phyloP scores from a whole-genome alignment of 2,329 filamentous ascomycete species.

The Colletotrichum tamarilloi region DNA sequence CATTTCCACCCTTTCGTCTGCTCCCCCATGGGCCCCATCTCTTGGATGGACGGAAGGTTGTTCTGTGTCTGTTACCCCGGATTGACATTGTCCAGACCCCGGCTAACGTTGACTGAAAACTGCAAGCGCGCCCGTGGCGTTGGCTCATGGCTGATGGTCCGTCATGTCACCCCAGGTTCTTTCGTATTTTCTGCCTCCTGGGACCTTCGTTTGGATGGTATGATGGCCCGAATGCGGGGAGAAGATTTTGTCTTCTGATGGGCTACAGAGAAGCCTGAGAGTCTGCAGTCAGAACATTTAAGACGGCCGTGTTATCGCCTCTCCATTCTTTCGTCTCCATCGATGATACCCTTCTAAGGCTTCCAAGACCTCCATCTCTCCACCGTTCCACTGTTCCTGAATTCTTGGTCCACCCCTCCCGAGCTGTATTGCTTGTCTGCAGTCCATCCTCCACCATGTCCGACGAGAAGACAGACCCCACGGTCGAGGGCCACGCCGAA shows the following conservation, averaged over 20 bases:
- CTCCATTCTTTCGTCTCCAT: slow-evolving; percentile 32
- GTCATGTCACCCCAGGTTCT: slow-evolving; percentile 6
- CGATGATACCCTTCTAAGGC: slow-evolving; percentile 11
- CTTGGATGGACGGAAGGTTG: slow-evolving; percentile 2
- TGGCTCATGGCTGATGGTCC: background rate
- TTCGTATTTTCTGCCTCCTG: background rate
- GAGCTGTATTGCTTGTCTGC: slow-evolving; percentile 11
- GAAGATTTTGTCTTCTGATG: slow-evolving; percentile 10
- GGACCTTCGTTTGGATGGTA: background rate
- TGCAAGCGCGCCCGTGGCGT: slow-evolving; percentile 15
- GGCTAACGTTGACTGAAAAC: slow-evolving; percentile 8
- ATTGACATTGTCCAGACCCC: slow-evolving; percentile 11
- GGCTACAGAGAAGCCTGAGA: background rate
- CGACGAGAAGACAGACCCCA: slow-evolving; percentile 30
- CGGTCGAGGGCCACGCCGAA: slow-evolving; percentile 22
- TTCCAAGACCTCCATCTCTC: slow-evolving; percentile 10
- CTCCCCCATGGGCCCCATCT: background rate
- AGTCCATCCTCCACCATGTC: slow-evolving; percentile 37
- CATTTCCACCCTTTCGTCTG: background rate
- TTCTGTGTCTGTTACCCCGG: slow-evolving; percentile 23
- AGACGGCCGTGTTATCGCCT: slow-evolving; percentile 28
- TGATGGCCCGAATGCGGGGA: slow-evolving; percentile 27
- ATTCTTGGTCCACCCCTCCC: slow-evolving; percentile 8
- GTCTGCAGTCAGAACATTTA: slow-evolving; percentile 13
- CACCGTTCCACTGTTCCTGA: slow-evolving; percentile 23